Conservation (phyloP, 2,329 filamentous ascomycete species). For the Lizonia empirigonia region DNA sequence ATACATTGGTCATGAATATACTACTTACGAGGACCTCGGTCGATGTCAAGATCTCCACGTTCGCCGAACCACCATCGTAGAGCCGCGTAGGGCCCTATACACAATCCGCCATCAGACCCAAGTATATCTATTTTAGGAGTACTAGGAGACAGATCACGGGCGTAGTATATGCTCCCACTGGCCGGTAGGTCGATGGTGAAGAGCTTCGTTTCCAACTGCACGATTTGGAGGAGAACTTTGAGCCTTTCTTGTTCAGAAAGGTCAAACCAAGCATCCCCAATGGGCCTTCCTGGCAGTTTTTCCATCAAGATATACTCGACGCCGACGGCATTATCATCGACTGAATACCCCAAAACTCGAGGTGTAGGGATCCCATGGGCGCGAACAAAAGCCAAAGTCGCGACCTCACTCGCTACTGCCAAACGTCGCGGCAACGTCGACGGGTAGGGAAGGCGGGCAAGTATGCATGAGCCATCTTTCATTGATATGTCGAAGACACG, state of each 20-base stretch:
- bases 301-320: slow-evolving; percentile 44
- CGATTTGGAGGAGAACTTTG: slow-evolving; percentile 23
- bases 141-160: slow-evolving; percentile 11
- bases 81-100: slow-evolving; percentile 27
- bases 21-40: slow-evolving; percentile 33
- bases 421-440: slow-evolving; percentile 33
- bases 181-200: slow-evolving; percentile 26
- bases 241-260: slow-evolving; percentile 28
- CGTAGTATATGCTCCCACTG: slow-evolving; percentile 35
- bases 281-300: slow-evolving; percentile 25
- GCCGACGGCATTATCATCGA: slow-evolving; percentile 29
- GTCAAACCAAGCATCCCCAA: slow-evolving; percentile 30
- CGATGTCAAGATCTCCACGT: slow-evolving; percentile 22
- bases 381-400: slow-evolving; percentile 42
- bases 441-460: slow-evolving; percentile 46
- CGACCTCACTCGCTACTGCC: slow-evolving; percentile 48
- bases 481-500: slow-evolving; percentile 41
- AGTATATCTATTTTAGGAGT: slow-evolving; percentile 19
- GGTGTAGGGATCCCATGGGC: slow-evolving; percentile 33
- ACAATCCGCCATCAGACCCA: slow-evolving; percentile 20
- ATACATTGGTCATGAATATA: neutral
- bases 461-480: slow-evolving; percentile 31
- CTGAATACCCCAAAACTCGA: slow-evolving; percentile 29
- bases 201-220: slow-evolving; percentile 27
- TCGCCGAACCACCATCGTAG: slow-evolving; percentile 29